Conservation (phyloP, 2,329 filamentous ascomycete genomes). For the Colletotrichum truncatum region DNA sequence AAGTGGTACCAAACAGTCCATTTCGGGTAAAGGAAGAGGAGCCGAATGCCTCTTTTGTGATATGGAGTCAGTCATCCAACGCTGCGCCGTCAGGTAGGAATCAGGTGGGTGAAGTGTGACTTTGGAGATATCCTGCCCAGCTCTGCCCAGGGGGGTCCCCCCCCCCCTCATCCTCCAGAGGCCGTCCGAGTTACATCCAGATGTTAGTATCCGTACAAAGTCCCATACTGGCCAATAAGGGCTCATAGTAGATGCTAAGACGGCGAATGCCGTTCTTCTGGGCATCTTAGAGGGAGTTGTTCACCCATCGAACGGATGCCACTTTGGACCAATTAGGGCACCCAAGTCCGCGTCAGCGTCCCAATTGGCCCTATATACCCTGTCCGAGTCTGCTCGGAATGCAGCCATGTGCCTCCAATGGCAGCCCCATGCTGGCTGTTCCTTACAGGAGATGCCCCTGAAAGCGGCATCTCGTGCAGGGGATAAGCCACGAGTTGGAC, state of each 20-base stretch:
- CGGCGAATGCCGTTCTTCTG: background rate
- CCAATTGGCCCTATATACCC: background rate
- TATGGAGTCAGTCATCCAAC: constrained; percentile 4
- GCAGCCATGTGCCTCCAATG: background rate
- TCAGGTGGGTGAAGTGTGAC: constrained; percentile 5
- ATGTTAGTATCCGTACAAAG: background rate
- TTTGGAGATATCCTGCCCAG: background rate
- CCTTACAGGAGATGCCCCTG: constrained; percentile 16
- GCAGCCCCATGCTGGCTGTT: constrained; percentile 10
- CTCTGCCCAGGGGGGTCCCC: too few relatives aligned
- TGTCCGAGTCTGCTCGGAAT: background rate
- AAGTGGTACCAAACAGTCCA: background rate
- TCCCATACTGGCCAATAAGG: background rate
- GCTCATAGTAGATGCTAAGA: background rate
- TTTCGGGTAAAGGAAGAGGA: background rate
- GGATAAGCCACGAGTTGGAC: background rate
- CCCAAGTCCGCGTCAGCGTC: background rate
- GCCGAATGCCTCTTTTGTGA: background rate
- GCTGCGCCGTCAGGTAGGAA: constrained; percentile 21
- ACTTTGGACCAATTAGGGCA: constrained; percentile 1
- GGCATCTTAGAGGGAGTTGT: background rate
- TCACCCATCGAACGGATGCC: background rate
- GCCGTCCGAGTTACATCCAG: too few relatives aligned
- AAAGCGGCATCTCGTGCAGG: constrained; percentile 1
- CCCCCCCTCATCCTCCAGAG: too few relatives aligned